These are phyloP conservation scores for Polyporus tsugae DNA, from an alignment of 1,284 basidiomycete species.

Conservation along the genomic window DNA sequence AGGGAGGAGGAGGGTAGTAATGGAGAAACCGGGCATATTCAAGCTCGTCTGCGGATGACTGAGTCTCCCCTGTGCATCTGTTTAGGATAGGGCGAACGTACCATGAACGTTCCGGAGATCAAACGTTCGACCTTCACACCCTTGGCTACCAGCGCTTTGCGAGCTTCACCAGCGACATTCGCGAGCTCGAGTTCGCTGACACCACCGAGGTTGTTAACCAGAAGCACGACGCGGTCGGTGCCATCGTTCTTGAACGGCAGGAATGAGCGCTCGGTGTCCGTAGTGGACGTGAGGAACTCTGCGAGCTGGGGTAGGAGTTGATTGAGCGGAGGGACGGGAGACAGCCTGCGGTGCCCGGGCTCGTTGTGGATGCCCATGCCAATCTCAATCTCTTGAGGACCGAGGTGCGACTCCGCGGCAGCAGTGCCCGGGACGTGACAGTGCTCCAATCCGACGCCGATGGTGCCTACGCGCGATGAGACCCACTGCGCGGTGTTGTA, in stretches of 20 bases:
- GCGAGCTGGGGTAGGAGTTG: slow-evolving; percentile 80
- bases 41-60: slow-evolving; percentile 73
- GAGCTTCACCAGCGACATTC: slow-evolving; percentile 72
- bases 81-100: slow-evolving; percentile 40
- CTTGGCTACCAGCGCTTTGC: slow-evolving; percentile 59
- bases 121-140: slow-evolving; percentile 70
- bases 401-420: slow-evolving; percentile 64
- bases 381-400: slow-evolving; percentile 79
- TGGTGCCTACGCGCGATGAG: slow-evolving; percentile 75
- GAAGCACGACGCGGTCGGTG: slow-evolving; percentile 70
- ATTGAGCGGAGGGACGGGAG: slow-evolving; percentile 73
- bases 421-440: slow-evolving; percentile 91
- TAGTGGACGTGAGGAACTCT: slow-evolving; percentile 74
- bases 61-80: slow-evolving; percentile 12
- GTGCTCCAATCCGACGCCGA: slow-evolving; percentile 93
- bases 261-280: slow-evolving; percentile 87
- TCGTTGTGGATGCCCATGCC: slow-evolving; percentile 96
- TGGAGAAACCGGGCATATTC: slow-evolving; percentile 94
- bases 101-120: slow-evolving; percentile 87
- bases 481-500: slow-evolving; percentile 75
- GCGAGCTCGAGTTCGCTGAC: slow-evolving; percentile 88
- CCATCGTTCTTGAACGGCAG: slow-evolving; percentile 71
- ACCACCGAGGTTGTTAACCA: slow-evolving; percentile 87
- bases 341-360: slow-evolving; percentile 77
- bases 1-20: slow-evolving; percentile 88